Conservation (phyloP, 1,139 yeast species). For the Pneumocystis jirovecii region DNA sequence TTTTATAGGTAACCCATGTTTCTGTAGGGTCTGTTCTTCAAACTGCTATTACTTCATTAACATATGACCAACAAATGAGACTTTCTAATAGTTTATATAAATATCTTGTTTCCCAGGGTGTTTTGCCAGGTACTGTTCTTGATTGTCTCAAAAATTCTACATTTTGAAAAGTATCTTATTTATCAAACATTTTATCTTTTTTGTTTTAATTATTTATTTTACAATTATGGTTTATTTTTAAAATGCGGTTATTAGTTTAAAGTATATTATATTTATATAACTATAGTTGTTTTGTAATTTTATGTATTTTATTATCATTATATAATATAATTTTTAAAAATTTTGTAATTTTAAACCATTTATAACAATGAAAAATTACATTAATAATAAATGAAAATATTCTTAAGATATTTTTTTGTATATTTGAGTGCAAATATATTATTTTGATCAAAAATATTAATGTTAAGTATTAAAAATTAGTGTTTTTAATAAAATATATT, state of each 20-base stretch:
- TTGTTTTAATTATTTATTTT: background rate
- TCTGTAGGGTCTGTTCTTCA: constrained; percentile 63
- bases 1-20: constrained; percentile 30
- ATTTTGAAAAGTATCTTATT: background rate
- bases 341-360: too few relatives aligned
- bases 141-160: background rate
- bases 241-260: background rate
- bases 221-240: background rate
- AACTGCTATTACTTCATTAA: constrained; percentile 56
- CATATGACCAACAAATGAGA: constrained; percentile 49
- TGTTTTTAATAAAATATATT: too few relatives aligned
- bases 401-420: too few relatives aligned
- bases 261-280: background rate
- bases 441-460: too few relatives aligned
- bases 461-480: too few relatives aligned
- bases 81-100: constrained; percentile 47
- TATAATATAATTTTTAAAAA: too few relatives aligned
- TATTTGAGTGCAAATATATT: too few relatives aligned
- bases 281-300: background rate
- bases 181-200: background rate
- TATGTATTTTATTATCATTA: background rate
- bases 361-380: too few relatives aligned
- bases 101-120: constrained; percentile 44
- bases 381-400: too few relatives aligned
- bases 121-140: background rate